Percentiles rank a stretch among this genome's conserved stretches.
Conservation (phyloP, 148 eudicot species). For the Vaccinium corymbosum region DNA sequence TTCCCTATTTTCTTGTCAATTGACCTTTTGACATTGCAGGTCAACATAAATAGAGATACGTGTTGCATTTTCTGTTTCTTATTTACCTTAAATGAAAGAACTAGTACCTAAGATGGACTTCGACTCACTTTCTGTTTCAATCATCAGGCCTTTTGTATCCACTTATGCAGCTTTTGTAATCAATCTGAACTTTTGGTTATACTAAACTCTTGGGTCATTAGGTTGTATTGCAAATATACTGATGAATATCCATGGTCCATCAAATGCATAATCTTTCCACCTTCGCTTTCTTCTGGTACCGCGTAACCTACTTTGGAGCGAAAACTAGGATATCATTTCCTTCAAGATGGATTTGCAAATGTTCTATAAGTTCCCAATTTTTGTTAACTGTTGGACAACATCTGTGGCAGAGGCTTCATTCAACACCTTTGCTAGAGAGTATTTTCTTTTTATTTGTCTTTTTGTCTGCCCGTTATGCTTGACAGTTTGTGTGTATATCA, state of each 20-base stretch:
- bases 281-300: background rate
- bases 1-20: too few species aligned
- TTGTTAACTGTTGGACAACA: background rate
- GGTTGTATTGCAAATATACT: background rate
- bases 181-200: background rate
- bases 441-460: background rate
- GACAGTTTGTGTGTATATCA: background rate
- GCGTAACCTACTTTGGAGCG: background rate
- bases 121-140: background rate
- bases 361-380: background rate
- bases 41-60: too few species aligned
- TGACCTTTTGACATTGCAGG: too few species aligned
- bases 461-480: background rate
- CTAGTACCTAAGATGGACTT: background rate
- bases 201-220: background rate
- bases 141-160: background rate
- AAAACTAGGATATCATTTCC: background rate
- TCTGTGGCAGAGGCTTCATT: background rate
- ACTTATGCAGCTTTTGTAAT: background rate
- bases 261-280: background rate
- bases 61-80: background rate
- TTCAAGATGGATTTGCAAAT: background rate
- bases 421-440: background rate
- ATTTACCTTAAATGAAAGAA: background rate
- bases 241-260: background rate